A percentile compares a stretch with the other conserved stretches of the same genome.
phyloP scores from a whole-genome alignment of 2,329 filamentous ascomycete genomes.

The Diaporthe australafricana region DNA sequence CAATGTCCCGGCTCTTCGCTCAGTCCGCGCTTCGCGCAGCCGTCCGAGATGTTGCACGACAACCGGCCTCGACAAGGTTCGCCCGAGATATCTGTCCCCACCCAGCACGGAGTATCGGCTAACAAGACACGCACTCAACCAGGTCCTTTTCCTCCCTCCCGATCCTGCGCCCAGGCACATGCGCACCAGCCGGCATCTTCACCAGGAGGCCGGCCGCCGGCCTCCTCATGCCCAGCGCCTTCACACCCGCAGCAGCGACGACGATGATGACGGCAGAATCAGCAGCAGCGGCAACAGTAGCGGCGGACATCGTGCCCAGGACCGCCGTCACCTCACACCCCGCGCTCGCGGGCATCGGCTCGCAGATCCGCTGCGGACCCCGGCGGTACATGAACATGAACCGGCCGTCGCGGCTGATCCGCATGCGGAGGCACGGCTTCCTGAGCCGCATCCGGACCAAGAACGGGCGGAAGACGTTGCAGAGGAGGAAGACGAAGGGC shows the following conservation, averaged over 20 bases:
- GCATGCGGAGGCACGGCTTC: constrained; percentile 71
- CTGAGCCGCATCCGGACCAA: constrained; percentile 61
- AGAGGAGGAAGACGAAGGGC: constrained; percentile 65
- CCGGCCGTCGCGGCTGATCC: constrained; percentile 63
- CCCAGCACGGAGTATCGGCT: neutral
- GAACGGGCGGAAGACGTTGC: constrained; percentile 64
- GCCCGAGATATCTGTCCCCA: neutral
- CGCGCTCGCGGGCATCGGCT: constrained; percentile 54
- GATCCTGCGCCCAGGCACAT: constrained; percentile 59
- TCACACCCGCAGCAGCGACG: constrained; percentile 38
- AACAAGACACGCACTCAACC: neutral
- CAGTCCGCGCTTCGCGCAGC: constrained; percentile 34
- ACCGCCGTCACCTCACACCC: constrained; percentile 64
- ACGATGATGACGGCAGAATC: constrained; percentile 40
- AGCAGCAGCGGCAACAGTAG: neutral
- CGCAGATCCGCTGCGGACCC: constrained; percentile 69
- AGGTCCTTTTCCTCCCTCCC: constrained; percentile 58
- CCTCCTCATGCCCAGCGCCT: constrained; percentile 45
- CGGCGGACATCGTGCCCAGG: constrained; percentile 58
- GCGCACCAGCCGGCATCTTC: constrained; percentile 45
- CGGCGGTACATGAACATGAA: constrained; percentile 64
- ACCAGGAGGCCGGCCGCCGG: constrained; percentile 38
- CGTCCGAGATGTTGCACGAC: constrained; percentile 32
- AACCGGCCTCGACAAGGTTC: constrained; percentile 31
- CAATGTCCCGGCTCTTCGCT: constrained; percentile 34